Evolutionary conservation across 805 yeast genomes (phyloP).

Genomic region (Metschnikowia reukaufii): DNA sequence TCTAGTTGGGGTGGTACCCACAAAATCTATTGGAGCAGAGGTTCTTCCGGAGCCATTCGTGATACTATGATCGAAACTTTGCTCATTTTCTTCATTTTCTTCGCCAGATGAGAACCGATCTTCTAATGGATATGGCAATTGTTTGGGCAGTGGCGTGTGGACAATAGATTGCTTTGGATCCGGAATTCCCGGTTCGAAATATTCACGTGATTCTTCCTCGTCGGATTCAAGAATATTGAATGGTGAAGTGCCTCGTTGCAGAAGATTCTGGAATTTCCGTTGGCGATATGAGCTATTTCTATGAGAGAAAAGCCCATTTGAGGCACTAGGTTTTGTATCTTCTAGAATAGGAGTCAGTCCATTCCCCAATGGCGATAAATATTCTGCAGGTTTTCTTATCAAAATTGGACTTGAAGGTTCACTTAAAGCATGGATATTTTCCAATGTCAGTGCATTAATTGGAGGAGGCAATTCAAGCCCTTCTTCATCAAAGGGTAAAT

Average conservation of each 20-base stretch:
- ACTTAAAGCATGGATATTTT: neutral
- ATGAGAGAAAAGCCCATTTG: neutral
- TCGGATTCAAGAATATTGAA: conserved; percentile 6
- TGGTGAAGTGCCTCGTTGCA: conserved; percentile 18
- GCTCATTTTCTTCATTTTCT: conserved; percentile 1
- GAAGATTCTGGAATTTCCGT: conserved; percentile 19
- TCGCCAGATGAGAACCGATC: conserved; percentile 9
- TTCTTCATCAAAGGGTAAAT: conserved; percentile 34
- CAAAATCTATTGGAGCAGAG: neutral
- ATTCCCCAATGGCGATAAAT: neutral
- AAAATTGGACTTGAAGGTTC: conserved; percentile 7
- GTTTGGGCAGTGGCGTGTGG: conserved; percentile 2
- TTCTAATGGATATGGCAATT: conserved; percentile 13
- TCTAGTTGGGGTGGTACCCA: conserved; percentile 15
- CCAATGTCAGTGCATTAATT: neutral
- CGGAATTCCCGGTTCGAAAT: neutral
- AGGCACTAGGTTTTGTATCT: neutral
- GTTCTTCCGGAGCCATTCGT: neutral
- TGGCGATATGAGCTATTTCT: conserved; percentile 3
- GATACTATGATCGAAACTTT: neutral
- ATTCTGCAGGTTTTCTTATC: neutral
- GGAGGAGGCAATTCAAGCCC: neutral
- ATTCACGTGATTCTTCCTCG: neutral
- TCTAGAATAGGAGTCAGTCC: neutral
- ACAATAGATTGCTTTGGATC: neutral